A percentile compares a stretch with the other conserved stretches of the same genome.
Conservation (phyloP, 306 rosid genomes). For the Rosa rugosa region DNA sequence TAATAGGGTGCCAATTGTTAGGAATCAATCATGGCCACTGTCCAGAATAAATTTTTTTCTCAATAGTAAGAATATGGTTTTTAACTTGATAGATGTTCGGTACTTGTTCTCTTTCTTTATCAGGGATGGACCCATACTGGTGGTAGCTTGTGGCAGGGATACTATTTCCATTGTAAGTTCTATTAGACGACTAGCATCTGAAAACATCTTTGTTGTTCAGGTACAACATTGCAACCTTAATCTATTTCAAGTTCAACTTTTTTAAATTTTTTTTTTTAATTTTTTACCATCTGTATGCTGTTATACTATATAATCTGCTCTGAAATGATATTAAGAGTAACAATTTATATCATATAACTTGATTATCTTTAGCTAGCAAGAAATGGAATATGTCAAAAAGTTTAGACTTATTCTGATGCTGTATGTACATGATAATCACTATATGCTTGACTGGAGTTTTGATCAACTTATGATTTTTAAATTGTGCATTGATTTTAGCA, state of each 20-base stretch:
- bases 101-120: constrained; percentile 25
- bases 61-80: not conserved
- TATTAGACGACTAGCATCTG: constrained; percentile 66
- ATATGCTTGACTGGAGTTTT: not conserved
- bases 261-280: not conserved
- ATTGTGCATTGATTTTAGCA: not conserved
- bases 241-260: not conserved
- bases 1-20: not conserved
- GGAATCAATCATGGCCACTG: not conserved
- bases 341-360: not conserved
- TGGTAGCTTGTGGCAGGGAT: constrained; percentile 90
- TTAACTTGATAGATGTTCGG: not conserved
- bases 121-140: constrained; percentile 93
- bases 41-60: not conserved
- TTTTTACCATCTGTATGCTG: constrained; percentile 7
- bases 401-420: not conserved
- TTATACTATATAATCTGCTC: constrained; percentile 3
- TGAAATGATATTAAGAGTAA: not conserved
- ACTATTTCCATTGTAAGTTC: constrained; percentile 80
- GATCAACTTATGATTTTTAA: not conserved
- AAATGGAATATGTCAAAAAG: not conserved
- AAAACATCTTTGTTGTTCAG: constrained; percentile 85
- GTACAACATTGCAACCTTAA: constrained; percentile 36
- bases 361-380: not conserved
- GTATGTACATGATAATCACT: not conserved